Evolutionary conservation across 306 rosid genomes (phyloP).

Genomic region (Corylus americana): DNA sequence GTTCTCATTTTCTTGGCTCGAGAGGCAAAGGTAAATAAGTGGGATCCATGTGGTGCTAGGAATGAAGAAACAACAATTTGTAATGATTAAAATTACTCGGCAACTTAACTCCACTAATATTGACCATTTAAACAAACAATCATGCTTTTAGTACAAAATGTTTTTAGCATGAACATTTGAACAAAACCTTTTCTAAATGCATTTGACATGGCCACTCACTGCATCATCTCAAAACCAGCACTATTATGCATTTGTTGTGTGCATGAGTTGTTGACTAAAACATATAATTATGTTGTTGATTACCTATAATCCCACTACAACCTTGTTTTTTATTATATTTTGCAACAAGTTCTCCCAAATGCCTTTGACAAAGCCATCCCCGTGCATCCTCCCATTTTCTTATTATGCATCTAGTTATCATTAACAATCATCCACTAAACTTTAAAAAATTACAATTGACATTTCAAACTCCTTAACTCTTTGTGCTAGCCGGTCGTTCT

Average conservation of each 20-base stretch:
- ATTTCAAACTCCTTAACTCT: too few relatives aligned
- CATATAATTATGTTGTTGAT: too few relatives aligned
- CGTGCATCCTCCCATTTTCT: not conserved
- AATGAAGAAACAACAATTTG: not conserved
- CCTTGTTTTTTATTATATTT: not conserved
- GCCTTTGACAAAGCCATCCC: not conserved
- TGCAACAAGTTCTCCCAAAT: not conserved
- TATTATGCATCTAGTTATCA: too few relatives aligned
- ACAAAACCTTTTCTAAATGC: not conserved
- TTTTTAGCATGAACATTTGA: not conserved
- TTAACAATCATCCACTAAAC: too few relatives aligned
- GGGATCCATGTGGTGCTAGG: not conserved
- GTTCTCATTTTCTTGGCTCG: not conserved
- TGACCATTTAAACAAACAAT: not conserved
- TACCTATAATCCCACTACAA: not conserved
- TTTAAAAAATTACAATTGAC: too few relatives aligned
- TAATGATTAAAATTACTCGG: not conserved
- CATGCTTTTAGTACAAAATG: not conserved
- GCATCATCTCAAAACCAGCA: not conserved
- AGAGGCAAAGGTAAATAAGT: not conserved
- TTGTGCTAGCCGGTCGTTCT: too few relatives aligned
- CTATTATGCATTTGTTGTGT: not conserved
- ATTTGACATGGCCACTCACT: not conserved
- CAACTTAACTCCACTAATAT: not conserved
- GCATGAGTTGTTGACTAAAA: not conserved